Evolutionary conservation across 768 basidiomycete genomes (phyloP).

Genomic region (Lepiota subincarnata): DNA sequence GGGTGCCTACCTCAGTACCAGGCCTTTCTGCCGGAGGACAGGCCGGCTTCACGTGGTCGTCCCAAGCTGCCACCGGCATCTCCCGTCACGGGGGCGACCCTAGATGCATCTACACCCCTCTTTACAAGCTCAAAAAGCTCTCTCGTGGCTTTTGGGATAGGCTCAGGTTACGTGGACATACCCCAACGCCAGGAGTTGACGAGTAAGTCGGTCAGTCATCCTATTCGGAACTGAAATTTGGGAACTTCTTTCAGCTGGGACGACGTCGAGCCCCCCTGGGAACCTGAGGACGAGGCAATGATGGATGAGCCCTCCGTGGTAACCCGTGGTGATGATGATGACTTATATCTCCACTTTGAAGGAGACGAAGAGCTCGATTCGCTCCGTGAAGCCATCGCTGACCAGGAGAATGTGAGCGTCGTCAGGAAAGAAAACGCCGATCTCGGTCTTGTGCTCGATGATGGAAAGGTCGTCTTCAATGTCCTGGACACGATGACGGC

Average conservation of each 20-base stretch:
- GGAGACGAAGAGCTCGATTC: constrained; percentile 21
- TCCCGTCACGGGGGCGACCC: too few species aligned
- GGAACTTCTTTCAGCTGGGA: constrained; percentile 16
- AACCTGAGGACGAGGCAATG: constrained; percentile 21
- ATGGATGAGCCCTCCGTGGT: constrained; percentile 11
- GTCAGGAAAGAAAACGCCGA: constrained; percentile 16
- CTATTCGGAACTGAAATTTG: constrained; percentile 16
- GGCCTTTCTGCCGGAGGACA: too few species aligned
- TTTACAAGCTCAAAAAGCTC: too few species aligned
- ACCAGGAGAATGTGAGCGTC: constrained; percentile 11
- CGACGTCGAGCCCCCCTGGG: constrained; percentile 12
- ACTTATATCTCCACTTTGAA: constrained; percentile 20
- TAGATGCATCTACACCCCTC: too few species aligned
- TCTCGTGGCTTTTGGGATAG: too few species aligned
- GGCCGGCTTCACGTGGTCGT: too few species aligned
- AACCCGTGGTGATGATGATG: constrained; percentile 2
- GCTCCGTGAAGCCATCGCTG: constrained; percentile 16
- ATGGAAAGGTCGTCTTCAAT: constrained; percentile 18
- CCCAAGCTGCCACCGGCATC: too few species aligned
- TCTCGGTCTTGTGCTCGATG: constrained; percentile 16
- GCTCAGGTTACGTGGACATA: too few species aligned
- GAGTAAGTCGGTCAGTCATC: constrained; percentile 16
- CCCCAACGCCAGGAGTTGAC: too few species aligned
- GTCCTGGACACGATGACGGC: constrained; percentile 19
- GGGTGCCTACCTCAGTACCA: too few species aligned